phyloP scores from a whole-genome alignment of 306 rosid genomes.

The Luffa aegyptiaca region DNA sequence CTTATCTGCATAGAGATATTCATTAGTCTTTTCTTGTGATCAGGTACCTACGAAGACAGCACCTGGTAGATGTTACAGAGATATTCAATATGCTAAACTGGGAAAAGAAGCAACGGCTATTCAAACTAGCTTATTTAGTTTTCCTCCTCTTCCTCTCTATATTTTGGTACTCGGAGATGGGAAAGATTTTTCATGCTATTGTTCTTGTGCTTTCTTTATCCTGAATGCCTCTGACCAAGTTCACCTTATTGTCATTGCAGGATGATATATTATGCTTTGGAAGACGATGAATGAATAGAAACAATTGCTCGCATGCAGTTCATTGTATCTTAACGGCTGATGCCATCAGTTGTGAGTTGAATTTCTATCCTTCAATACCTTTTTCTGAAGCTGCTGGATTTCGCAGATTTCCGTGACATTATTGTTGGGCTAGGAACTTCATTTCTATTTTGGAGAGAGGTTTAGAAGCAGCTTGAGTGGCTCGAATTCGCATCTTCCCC shows the following conservation, averaged over 20 bases:
- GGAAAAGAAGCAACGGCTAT: slow-evolving; percentile 73
- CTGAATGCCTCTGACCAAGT: background rate
- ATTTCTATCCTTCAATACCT: background rate
- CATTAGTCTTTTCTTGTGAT: background rate
- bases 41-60: slow-evolving; percentile 45
- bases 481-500: background rate
- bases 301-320: slow-evolving; percentile 12
- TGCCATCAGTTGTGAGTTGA: background rate
- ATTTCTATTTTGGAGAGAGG: background rate
- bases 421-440: background rate
- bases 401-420: background rate
- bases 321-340: slow-evolving; percentile 10
- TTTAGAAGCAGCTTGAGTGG: background rate
- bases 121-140: slow-evolving; percentile 72
- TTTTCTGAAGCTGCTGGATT: slow-evolving; percentile 10
- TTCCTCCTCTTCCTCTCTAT: slow-evolving; percentile 63
- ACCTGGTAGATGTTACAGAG: slow-evolving; percentile 80
- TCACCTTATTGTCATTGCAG: slow-evolving; percentile 32
- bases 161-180: slow-evolving; percentile 47
- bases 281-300: slow-evolving; percentile 31
- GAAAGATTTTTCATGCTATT: slow-evolving; percentile 1
- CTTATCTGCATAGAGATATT: background rate
- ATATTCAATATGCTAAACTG: slow-evolving; percentile 57
- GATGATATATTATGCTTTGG: slow-evolving; percentile 70
- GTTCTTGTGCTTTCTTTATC: background rate